A percentile compares a stretch with the other conserved stretches of the same genome.
Evolutionary conservation across 176 grass and related monocot genomes (phyloP).

Genomic region (Elymus sibiricus): DNA sequence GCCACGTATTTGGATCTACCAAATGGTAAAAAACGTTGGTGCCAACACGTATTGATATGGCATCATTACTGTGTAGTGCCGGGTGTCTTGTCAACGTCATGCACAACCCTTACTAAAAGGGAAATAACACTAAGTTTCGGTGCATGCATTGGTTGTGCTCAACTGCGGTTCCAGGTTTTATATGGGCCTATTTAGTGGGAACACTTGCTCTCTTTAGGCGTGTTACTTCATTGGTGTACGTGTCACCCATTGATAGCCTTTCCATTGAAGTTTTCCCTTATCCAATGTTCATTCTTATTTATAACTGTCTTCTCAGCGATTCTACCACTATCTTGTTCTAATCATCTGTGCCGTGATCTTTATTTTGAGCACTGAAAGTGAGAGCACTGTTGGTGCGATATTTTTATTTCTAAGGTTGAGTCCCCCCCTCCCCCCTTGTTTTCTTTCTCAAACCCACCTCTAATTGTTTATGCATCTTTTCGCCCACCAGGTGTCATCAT

Average conservation of each 20-base stretch:
- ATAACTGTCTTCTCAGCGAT: background rate
- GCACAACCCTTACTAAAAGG: background rate
- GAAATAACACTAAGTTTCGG: background rate
- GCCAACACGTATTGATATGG: background rate
- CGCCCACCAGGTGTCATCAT: constrained; percentile 60
- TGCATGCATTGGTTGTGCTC: constrained; percentile 23
- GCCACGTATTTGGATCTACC: constrained; percentile 2
- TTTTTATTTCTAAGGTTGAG: constrained; percentile 1
- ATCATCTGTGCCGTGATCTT: constrained; percentile 18
- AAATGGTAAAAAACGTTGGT: constrained; percentile 13
- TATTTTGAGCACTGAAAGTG: background rate
- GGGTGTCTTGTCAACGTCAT: background rate
- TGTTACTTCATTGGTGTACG: background rate
- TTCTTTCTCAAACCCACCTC: background rate
- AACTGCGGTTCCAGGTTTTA: background rate
- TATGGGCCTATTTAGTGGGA: background rate
- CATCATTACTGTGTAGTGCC: background rate
- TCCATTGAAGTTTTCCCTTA: background rate
- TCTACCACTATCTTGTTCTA: background rate
- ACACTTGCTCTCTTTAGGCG: background rate
- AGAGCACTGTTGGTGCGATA: constrained; percentile 8
- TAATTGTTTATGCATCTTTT: constrained; percentile 9
- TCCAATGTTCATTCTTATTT: background rate
- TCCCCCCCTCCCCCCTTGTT: background rate
- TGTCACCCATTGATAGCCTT: background rate